Evolutionary conservation across 306 rosid species (phyloP).

Genomic region (Macrotyloma uniflorum): DNA sequence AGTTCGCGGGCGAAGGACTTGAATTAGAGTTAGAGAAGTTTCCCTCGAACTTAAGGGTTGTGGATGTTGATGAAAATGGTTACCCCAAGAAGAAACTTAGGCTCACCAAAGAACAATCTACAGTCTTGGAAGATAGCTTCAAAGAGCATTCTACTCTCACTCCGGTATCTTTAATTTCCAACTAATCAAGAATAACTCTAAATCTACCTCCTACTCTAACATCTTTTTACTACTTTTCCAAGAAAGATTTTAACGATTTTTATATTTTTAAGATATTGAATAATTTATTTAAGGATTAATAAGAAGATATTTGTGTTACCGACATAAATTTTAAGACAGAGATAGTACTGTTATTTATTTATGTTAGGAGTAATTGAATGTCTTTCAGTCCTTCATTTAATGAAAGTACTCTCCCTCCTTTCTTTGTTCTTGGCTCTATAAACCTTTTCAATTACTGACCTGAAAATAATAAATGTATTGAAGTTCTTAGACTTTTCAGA

Average conservation of each 20-base stretch:
- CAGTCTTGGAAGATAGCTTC: conserved; percentile 68
- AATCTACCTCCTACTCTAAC: not conserved
- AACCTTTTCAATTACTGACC: not conserved
- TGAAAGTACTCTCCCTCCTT: too few relatives aligned
- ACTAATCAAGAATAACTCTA: not conserved
- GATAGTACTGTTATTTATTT: too few relatives aligned
- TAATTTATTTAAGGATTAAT: not conserved
- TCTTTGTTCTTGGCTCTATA: too few relatives aligned
- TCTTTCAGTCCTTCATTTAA: too few relatives aligned
- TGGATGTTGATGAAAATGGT: conserved; percentile 50
- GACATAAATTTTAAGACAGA: not conserved
- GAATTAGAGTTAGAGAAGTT: conserved; percentile 38
- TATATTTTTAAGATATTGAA: not conserved
- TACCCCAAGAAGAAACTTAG: conserved; percentile 83
- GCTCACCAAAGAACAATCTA: conserved; percentile 80
- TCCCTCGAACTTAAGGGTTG: conserved; percentile 30
- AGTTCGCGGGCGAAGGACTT: conserved; percentile 33
- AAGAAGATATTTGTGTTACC: not conserved
- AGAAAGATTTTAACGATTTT: not conserved
- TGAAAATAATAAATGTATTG: too few relatives aligned
- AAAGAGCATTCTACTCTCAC: conserved; percentile 63
- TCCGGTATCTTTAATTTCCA: conserved; percentile 50
- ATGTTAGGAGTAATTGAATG: not conserved
- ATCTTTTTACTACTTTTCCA: not conserved
- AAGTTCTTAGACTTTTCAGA: too few relatives aligned